Evolutionary conservation across 768 basidiomycete genomes (phyloP).

Genomic region (Naganishia vishniacii): DNA sequence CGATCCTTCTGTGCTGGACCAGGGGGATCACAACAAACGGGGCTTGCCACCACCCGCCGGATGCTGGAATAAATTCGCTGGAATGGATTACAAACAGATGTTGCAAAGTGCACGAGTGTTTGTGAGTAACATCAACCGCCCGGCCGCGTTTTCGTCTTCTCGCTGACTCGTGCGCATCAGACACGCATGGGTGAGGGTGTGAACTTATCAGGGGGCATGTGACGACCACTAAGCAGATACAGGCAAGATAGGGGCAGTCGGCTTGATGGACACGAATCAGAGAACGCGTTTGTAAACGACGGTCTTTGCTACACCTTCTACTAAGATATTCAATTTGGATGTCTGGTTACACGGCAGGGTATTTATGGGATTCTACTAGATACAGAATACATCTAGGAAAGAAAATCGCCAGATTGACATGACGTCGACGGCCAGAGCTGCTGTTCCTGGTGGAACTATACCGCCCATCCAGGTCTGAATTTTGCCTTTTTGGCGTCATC

Average conservation of each 20-base stretch:
- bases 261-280: no score
- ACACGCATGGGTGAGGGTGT: slow-evolving; percentile 45
- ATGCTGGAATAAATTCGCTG: slow-evolving; percentile 26
- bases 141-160: no score
- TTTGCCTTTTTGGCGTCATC: slow-evolving; percentile 5
- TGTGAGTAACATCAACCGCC: slow-evolving; percentile 26
- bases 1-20: slow-evolving; percentile 20
- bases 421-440: not conserved
- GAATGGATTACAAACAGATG: slow-evolving; percentile 43
- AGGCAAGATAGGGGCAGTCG: no score
- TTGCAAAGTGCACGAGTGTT: slow-evolving; percentile 43
- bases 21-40: not conserved
- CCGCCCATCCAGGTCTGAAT: slow-evolving; percentile 18
- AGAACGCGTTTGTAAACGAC: no score
- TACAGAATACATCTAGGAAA: not conserved
- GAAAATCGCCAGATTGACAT: not conserved
- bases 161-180: slow-evolving; percentile 19
- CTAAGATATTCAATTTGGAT: no score
- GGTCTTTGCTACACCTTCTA: no score
- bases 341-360: no score
- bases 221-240: not conserved
- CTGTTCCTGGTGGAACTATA: not conserved
- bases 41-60: not conserved
- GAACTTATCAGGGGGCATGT: not conserved
- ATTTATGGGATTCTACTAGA: no score